Evolutionary conservation across 202 grass and related monocot species (phyloP), one percentile per base, ranked within the genome.

Genomic region (Bolboschoenoplectus hybrid): DNA sequence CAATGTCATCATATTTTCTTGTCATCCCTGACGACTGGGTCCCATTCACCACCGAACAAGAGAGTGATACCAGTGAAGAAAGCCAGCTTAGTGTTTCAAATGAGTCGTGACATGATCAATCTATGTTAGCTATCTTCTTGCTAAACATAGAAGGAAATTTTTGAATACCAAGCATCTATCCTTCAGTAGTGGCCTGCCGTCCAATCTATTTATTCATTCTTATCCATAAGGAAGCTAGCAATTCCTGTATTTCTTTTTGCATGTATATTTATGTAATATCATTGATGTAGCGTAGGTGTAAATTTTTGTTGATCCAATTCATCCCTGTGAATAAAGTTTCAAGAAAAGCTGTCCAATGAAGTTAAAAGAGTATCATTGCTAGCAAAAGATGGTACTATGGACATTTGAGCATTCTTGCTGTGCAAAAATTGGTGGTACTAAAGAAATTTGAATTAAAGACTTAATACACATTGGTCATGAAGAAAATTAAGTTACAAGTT

Each of bases 21-120:
- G 92, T 99, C 44, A 92, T 99, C 47, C 93, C 93, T 44, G 97
- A 99, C 67, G 88, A 99, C 43, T 99, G 97, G 97, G 89, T 93
- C 8, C 92, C 97, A 11, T 43, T 73, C 70, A 40, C 34, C 9
- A 63, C 7, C 45, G 52, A 71, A 68, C 53, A 60, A 47, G 55
- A 85, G 38, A n/a, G 20, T 81, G 44, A 84, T n/a, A 35, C 10
- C 4, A 41, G 44, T 40, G 47, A 84, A 11, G 63, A 56, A 70
- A 84, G 12, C 9, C 38, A 36, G 55, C 16, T 38, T 60, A 36
- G 51, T n/a, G 36, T 79, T 60, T 40, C 14, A 40, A 40, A 52
- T 7, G 52, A 79, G 75, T 79, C 9, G 51, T 58, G 16, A 79
- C 35, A 10, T 32, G 49, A 60, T 19, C 16, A n/a, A 39, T 19